Conservation (phyloP, 805 yeast genomes). For the Grigorovia humatica region DNA sequence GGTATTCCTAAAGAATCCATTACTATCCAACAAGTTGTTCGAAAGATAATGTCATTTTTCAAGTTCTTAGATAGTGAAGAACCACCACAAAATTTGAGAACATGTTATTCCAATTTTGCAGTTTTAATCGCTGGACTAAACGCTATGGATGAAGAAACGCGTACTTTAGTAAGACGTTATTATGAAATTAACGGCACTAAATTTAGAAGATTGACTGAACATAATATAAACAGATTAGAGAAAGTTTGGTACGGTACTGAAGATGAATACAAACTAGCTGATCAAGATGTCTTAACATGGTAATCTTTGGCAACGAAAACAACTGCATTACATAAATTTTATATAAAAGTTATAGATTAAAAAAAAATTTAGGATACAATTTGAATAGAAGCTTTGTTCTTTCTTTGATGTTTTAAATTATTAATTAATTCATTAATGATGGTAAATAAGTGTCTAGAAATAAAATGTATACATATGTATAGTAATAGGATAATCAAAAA, state of each 20-base stretch:
- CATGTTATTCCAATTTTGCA: slow-evolving; percentile 30
- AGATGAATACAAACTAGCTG: slow-evolving; percentile 22
- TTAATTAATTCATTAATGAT: not conserved
- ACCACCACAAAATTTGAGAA: slow-evolving; percentile 29
- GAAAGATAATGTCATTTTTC: slow-evolving; percentile 25
- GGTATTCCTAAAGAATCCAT: slow-evolving; percentile 27
- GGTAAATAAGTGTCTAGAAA: not conserved
- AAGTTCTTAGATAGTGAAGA: slow-evolving; percentile 26
- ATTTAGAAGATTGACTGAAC: slow-evolving; percentile 27
- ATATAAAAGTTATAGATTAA: not conserved
- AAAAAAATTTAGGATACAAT: not conserved
- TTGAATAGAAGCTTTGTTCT: not conserved
- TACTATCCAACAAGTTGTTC: slow-evolving; percentile 27
- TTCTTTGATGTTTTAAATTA: not conserved
- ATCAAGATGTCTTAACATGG: slow-evolving; percentile 30
- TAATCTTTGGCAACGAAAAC: slow-evolving; percentile 3
- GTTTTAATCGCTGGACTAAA: slow-evolving; percentile 29
- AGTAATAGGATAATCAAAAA: too few species aligned
- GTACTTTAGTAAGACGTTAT: slow-evolving; percentile 23
- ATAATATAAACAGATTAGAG: slow-evolving; percentile 26
- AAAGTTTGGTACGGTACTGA: slow-evolving; percentile 27
- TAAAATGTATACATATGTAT: too few species aligned
- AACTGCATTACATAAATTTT: not conserved
- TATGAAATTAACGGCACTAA: slow-evolving; percentile 24
- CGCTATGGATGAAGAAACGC: slow-evolving; percentile 27